Evolutionary conservation across 2,329 filamentous ascomycete species (phyloP).

Genomic region (Seiridium cupressi): DNA sequence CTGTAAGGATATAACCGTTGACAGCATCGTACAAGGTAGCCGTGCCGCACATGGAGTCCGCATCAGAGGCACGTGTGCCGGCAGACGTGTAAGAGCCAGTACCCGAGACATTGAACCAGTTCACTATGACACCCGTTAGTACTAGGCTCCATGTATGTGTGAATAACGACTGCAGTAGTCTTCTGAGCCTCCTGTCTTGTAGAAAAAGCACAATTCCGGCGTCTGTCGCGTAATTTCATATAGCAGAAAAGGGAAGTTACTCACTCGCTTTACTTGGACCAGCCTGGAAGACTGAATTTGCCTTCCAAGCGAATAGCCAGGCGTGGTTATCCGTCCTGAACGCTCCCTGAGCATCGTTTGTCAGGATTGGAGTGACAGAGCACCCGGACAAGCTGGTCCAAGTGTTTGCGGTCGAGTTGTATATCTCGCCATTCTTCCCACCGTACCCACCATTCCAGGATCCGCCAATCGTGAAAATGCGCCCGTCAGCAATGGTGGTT

Average conservation of each 20-base stretch:
- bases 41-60: conserved; percentile 49
- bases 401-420: conserved; percentile 37
- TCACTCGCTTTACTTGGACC: conserved; percentile 40
- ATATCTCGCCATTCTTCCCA: conserved; percentile 57
- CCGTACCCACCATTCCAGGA: conserved; percentile 49
- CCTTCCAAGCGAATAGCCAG: conserved; percentile 51
- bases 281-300: conserved; percentile 47
- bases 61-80: conserved; percentile 39
- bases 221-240: not conserved
- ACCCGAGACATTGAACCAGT: conserved; percentile 49
- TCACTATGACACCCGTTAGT: conserved; percentile 28
- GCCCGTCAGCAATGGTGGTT: conserved; percentile 48
- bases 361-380: conserved; percentile 48
- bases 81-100: conserved; percentile 36
- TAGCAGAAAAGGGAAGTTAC: conserved; percentile 1
- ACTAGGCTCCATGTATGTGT: not conserved
- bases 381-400: conserved; percentile 46
- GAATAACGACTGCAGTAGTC: not conserved
- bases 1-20: conserved; percentile 47
- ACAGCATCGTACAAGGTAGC: conserved; percentile 52
- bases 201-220: not conserved
- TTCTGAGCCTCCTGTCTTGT: not conserved
- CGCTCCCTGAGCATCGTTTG: conserved; percentile 38
- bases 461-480: conserved; percentile 58
- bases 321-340: conserved; percentile 52